Base-by-base conservation (phyloP, 768 basidiomycete genomes). In the Tulasnella sp. region DNA sequence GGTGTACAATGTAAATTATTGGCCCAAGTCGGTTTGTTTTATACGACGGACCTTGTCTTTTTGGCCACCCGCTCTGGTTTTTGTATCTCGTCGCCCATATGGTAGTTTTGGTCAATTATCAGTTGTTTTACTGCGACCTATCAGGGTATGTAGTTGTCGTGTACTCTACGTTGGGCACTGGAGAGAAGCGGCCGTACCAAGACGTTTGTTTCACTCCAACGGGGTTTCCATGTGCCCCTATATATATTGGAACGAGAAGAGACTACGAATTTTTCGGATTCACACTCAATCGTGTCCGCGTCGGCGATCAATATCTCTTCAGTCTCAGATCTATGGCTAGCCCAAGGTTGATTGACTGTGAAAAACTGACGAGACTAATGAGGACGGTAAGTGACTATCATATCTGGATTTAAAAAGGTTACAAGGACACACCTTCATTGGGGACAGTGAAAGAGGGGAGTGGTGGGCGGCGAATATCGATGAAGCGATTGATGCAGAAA, bases 251-350 rank as follows among this genome's bases (percentile, higher is more conserved):
- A 44, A 28, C 54, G 31, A 6, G 1, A 1, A 58, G 48, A 9
- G 28, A 54, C 7, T 24, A 20, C 76, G 37, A 77, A 77, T 20
- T 48, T 12, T 20, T 77, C n/a, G 1, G 46, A 14, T 40, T 77
- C 76, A 58, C 8, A 20, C n/a, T 31, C 20, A 34, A 77, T 46
- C 5, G 44, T 77, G 46, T 58, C n/a, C 11, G 46, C n/a, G 31
- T 77, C 76, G 22, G 20, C 28, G n/a, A 77, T 77, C 46, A n/a
- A n/a, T n/a, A n/a, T n/a, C n/a, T 77, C 76, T 77, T 77, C 34
- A 24, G 76, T 48, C 34, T 58, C 76, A 22, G 76, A 6, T 74
- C n/a, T n/a, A n/a, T n/a, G n/a, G n/a, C n/a, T n/a, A n/a, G n/a
- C n/a, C n/a, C n/a, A n/a, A n/a, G n/a, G n/a, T n/a, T 11, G 11